phyloP scores from a whole-genome alignment of 805 yeast species.

The Brettanomyces anomalus region DNA sequence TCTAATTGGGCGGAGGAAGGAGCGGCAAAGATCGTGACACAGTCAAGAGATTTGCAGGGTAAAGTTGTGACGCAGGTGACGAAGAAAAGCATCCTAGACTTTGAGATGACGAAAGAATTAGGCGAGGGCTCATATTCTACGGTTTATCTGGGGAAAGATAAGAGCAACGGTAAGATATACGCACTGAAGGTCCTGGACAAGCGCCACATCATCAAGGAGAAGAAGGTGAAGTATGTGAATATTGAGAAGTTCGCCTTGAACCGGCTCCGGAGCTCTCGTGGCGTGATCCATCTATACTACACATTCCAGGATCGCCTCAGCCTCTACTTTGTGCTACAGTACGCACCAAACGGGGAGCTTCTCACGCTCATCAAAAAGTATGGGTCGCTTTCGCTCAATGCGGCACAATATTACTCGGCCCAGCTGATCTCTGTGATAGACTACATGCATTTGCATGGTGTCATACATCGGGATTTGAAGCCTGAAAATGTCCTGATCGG shows the following conservation, averaged over 20 bases:
- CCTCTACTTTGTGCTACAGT: constrained; percentile 67
- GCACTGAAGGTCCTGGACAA: constrained; percentile 75
- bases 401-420: constrained; percentile 58
- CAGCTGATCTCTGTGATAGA: constrained; percentile 67
- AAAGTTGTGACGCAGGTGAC: constrained; percentile 41
- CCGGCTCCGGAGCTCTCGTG: constrained; percentile 44
- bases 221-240: constrained; percentile 77
- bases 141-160: constrained; percentile 78
- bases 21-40: constrained; percentile 46
- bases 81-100: constrained; percentile 63
- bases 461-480: constrained; percentile 73
- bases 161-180: constrained; percentile 50
- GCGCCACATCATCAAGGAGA: constrained; percentile 69
- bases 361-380: constrained; percentile 55
- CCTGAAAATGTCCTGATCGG: constrained; percentile 75
- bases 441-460: constrained; percentile 67
- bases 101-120: constrained; percentile 73
- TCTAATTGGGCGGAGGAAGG: constrained; percentile 45
- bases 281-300: constrained; percentile 60
- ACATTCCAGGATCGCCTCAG: constrained; percentile 74
- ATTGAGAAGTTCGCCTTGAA: constrained; percentile 76
- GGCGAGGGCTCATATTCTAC: constrained; percentile 98
- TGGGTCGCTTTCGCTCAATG: constrained; percentile 65
- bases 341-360: constrained; percentile 73
- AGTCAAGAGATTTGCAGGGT: constrained; percentile 35